Evolutionary conservation across 441 rosid species (phyloP), one percentile per base, ranked within the genome.

Genomic region (Lagerstroemia fauriei): DNA sequence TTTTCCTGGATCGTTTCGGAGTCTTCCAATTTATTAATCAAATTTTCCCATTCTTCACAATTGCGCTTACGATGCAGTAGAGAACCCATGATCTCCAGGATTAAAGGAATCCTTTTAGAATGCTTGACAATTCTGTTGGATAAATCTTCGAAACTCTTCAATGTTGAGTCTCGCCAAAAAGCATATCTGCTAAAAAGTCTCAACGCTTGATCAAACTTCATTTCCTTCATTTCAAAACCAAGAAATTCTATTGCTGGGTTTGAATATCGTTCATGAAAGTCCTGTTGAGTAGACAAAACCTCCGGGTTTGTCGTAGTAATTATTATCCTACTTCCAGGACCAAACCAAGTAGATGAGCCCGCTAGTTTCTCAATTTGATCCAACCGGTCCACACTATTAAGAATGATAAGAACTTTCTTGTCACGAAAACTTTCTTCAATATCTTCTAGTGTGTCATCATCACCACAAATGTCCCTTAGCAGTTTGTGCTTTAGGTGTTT

Each of bases 321-420:
- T 16, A 80, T 80, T 32, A 80, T 80, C 51, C 76, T 80, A 56
- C 51, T 32, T 70, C 76, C 68, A 34, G 29, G 7, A 48, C 76
- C 76, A 59, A 80, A 70, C 82, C 77, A 72, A 34, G n/a, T 57
- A 48, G 48, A 56, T 31, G 12, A 53, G 10, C n/a, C 81, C 48
- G 56, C 65, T 25, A 80, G 57, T 20, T 80, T 20, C 0, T 9
- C 22, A 38, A 80, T 14, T 41, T 57, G 65, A 0, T 24, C 51
- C 73, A 0, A 24, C 18, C 44, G 11, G 18, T 75, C 46, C 46
- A 81, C 79, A 47, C 25, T 73, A 81, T 81, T 79, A 29, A 81
- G 83, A 46, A 81, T 27, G 14, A 81, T 65, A 9, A 81, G 48
- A 18, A 81, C 79, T 56, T 75, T 74, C 46, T 56, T 73, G 16